Conservation (phyloP, 2,329 filamentous ascomycete genomes). For the Cucurbitaria berberidis region DNA sequence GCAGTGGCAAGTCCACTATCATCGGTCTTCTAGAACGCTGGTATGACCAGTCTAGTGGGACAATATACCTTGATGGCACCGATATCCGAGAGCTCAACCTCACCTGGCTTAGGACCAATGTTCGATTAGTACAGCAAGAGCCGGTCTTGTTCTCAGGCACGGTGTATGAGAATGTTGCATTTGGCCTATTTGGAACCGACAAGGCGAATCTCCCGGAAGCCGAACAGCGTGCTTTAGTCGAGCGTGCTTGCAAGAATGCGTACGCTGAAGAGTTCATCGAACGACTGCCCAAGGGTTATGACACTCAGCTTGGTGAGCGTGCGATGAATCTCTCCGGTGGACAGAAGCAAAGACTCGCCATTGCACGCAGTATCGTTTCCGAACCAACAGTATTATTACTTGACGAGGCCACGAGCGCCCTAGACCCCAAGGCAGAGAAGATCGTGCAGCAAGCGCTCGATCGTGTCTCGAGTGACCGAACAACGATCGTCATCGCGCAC, state of each 20-base stretch:
- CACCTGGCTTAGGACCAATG: conserved; percentile 87
- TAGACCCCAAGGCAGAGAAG: conserved; percentile 93
- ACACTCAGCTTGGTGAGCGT: conserved; percentile 90
- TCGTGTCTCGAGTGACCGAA: conserved; percentile 80
- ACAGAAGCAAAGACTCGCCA: conserved; percentile 95
- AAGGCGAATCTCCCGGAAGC: conserved; percentile 60
- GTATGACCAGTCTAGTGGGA: conserved; percentile 42
- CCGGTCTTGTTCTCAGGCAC: conserved; percentile 87
- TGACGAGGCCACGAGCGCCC: conserved; percentile 83
- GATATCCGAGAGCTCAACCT: conserved; percentile 83
- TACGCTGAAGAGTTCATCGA: conserved; percentile 92
- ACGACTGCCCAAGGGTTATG: conserved; percentile 71
- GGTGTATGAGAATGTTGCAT: conserved; percentile 84
- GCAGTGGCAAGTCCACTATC: conserved; percentile 92
- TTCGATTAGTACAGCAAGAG: conserved; percentile 90
- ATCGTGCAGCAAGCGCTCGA: conserved; percentile 93
- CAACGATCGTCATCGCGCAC: conserved; percentile 95
- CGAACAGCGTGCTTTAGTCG: conserved; percentile 73
- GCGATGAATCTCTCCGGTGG: conserved; percentile 91
- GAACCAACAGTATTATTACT: conserved; percentile 88
- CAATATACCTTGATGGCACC: conserved; percentile 45
- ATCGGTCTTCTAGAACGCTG: conserved; percentile 75
- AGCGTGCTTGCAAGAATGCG: conserved; percentile 84
- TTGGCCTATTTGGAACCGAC: conserved; percentile 73
- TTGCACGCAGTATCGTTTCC: conserved; percentile 85